Evolutionary conservation across 352 stramenopile species (phyloP).

Genomic region (Thraustochytrium striatum): DNA sequence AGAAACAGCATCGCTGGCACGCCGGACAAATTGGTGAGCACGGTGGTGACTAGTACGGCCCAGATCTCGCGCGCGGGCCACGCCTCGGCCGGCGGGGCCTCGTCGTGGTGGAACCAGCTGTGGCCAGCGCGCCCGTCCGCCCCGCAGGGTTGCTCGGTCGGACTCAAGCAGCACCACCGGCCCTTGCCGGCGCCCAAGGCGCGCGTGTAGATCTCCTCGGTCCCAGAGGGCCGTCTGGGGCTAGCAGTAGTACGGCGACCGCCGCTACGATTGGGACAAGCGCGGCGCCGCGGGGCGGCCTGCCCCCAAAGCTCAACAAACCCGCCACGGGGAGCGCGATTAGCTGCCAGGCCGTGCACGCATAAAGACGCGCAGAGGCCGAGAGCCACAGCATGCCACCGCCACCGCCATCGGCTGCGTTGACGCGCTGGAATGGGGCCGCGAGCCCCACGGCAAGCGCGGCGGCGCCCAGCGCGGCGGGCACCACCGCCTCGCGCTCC

Average conservation of each 20-base stretch:
- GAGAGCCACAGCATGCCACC: not conserved
- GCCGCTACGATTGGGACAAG: no score
- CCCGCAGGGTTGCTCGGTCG: not conserved
- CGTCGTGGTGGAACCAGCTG: slow-evolving; percentile 29
- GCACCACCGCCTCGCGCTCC: not conserved
- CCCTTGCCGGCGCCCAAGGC: no score
- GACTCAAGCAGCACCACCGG: slow-evolving; percentile 24
- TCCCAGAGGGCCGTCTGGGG: no score
- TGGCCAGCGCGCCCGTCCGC: not conserved
- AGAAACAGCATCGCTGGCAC: not conserved
- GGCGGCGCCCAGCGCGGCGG: not conserved
- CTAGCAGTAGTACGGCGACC: no score
- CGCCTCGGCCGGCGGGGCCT: not conserved
- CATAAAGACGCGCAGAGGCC: not conserved
- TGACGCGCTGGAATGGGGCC: not conserved
- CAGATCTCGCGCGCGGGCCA: slow-evolving; percentile 2
- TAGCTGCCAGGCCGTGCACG: not conserved
- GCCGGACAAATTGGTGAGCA: slow-evolving; percentile 17
- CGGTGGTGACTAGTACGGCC: slow-evolving; percentile 5
- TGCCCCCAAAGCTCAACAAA: no score
- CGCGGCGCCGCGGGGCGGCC: no score
- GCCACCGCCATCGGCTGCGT: not conserved
- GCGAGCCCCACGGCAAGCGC: not conserved
- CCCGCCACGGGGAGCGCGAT: not conserved
- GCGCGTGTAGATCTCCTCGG: no score